Evolutionary conservation across 306 rosid species (phyloP).

Genomic region (Prunus persica): DNA sequence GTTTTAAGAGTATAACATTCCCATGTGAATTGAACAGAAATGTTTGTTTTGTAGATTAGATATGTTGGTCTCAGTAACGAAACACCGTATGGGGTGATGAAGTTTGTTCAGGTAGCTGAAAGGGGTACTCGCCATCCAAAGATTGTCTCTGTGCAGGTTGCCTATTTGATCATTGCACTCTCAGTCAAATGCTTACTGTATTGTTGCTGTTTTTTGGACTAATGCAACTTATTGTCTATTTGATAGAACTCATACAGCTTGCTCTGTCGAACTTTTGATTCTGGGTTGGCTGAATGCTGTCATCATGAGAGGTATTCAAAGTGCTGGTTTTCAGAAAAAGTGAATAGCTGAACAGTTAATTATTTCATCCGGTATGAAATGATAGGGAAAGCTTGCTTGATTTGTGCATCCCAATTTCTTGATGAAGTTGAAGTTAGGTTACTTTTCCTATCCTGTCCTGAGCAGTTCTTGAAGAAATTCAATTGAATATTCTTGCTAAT

Average conservation of each 20-base stretch:
- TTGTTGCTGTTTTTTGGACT: constrained; percentile 27
- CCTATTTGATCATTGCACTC: background rate
- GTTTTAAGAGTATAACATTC: background rate
- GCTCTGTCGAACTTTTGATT: constrained; percentile 83
- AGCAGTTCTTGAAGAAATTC: no score
- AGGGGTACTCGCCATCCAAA: constrained; percentile 39
- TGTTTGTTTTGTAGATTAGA: constrained; percentile 57
- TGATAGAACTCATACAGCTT: constrained; percentile 80
- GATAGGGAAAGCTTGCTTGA: background rate
- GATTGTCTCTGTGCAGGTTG: constrained; percentile 86
- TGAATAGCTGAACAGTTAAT: background rate
- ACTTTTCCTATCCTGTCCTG: no score
- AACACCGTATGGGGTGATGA: constrained; percentile 92
- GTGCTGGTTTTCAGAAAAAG: background rate
- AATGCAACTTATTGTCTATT: constrained; percentile 22
- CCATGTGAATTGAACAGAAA: background rate
- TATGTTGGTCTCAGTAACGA: constrained; percentile 86
- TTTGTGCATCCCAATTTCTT: background rate
- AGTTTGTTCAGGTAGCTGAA: constrained; percentile 72
- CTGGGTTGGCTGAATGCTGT: constrained; percentile 88
- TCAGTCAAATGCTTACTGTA: background rate
- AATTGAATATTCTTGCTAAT: no score
- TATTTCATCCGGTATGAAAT: background rate
- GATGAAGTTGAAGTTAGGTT: background rate
- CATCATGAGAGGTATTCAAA: constrained; percentile 79